Base-by-base conservation (phyloP, 2,329 filamentous ascomycete genomes). In the Dactylonectria macrodidyma region DNA sequence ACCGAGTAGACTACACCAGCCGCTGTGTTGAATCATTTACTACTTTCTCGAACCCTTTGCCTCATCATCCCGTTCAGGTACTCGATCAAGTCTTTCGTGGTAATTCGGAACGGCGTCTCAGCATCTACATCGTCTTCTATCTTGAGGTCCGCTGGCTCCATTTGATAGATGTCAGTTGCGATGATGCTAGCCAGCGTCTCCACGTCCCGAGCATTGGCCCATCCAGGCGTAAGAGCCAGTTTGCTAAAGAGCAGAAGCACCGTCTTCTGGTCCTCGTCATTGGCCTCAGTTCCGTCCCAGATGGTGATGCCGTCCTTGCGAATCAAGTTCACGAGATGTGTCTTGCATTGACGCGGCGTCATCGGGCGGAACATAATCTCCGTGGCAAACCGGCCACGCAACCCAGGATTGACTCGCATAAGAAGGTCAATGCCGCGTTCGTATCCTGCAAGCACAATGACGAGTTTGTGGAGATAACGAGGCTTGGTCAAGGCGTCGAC, bases 391-490 rank as follows among this genome's bases (percentile, higher is more conserved):
- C 50, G 50, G 10, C 50, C 50, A 4, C 50, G 50, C 3, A 52
- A 26, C n/a, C 50, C 50, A 12, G 50, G 50, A 30, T 52, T 52
- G 16, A 33, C 30, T 10, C 50, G 14, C 50, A 52, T 50, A 26
- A 47, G 19, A 6, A 8, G 4, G 12, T 69, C 47, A 26, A 70
- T 65, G 14, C 67, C 65, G 2, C 56, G 19, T 2, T 44, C 50
- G 16, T 68, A 70, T 12, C 68, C 68, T 3, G 68, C 61, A 9
- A 70, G 41, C 3, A 70, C 48, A 12, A 68, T 62, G 10, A 70
- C 58, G 46, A 70, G 55, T 22, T 68, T 68, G n/a, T 48, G 30
- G n/a, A 54, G 3, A 30, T 65, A 68, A 9, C 38, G 51, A 3
- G 61, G 48, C 24, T 65, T 67, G 8, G 58, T 70, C 47, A 70